phyloP scores from a whole-genome alignment of 116 monocot genomes.

The Zostera marina region DNA sequence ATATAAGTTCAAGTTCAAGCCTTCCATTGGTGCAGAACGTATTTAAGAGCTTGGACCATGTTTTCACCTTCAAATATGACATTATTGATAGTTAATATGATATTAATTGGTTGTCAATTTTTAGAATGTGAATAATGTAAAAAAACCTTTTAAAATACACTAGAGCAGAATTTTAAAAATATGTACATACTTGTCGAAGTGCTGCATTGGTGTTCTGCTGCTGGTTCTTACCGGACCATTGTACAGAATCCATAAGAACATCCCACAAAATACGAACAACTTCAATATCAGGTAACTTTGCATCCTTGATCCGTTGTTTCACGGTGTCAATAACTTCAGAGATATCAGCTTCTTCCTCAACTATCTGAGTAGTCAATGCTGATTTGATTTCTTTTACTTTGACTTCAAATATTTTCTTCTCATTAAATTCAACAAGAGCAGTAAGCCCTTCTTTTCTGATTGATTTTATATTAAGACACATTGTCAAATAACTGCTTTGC shows the following conservation, averaged over 20 bases:
- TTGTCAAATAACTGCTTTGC: background rate
- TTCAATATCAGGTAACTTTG: slow-evolving; percentile 84
- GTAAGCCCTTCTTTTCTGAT: slow-evolving; percentile 77
- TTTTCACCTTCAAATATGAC: slow-evolving; percentile 50
- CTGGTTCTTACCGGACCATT: slow-evolving; percentile 99
- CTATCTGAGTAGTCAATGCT: slow-evolving; percentile 54
- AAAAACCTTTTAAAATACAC: background rate
- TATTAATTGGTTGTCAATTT: background rate
- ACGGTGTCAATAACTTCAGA: slow-evolving; percentile 79
- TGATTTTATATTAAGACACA: background rate
- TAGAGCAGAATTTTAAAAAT: background rate
- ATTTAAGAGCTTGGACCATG: slow-evolving; percentile 76
- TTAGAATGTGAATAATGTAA: background rate
- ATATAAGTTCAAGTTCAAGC: slow-evolving; percentile 84
- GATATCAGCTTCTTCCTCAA: slow-evolving; percentile 53
- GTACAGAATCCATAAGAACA: slow-evolving; percentile 92
- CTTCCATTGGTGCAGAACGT: slow-evolving; percentile 71
- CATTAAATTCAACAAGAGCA: slow-evolving; percentile 76
- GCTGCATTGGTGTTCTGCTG: slow-evolving; percentile 96
- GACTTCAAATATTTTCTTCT: slow-evolving; percentile 88
- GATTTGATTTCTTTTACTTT: slow-evolving; percentile 86
- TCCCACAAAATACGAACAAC: slow-evolving; percentile 93
- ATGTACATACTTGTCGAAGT: slow-evolving; percentile 57
- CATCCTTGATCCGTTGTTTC: slow-evolving; percentile 71
- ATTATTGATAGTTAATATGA: background rate